Conservation (phyloP, 495 filamentous ascomycete genomes). For the Sordaria brevicollis region DNA sequence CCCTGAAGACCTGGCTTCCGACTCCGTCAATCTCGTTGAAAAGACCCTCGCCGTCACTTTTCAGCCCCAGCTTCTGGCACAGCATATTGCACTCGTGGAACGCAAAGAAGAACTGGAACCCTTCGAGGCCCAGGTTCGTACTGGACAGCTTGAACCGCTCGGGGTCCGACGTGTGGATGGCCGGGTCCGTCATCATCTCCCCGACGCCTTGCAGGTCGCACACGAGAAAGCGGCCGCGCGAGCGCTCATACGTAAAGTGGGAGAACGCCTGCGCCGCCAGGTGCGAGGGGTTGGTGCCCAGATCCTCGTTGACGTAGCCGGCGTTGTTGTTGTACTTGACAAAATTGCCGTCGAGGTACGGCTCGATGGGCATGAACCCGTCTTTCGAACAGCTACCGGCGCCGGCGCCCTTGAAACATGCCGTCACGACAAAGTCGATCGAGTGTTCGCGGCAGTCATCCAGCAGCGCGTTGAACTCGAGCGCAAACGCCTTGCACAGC, state of each 20-base stretch:
- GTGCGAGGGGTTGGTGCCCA: constrained; percentile 10
- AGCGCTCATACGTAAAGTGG: constrained; percentile 34
- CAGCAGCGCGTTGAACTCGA: constrained; percentile 28
- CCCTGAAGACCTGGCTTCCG: constrained; percentile 12
- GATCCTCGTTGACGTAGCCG: constrained; percentile 22
- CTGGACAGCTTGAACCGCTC: constrained; percentile 19
- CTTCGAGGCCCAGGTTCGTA: constrained; percentile 19
- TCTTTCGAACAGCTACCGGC: neutral
- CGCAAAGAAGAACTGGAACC: constrained; percentile 29
- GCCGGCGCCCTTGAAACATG: constrained; percentile 13
- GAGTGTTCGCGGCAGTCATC: constrained; percentile 1
- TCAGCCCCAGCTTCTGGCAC: constrained; percentile 29
- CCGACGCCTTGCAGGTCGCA: constrained; percentile 27
- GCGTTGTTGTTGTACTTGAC: constrained; percentile 32
- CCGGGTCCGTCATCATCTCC: constrained; percentile 25
- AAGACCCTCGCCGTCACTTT: constrained; percentile 6
- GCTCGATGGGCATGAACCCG: constrained; percentile 21
- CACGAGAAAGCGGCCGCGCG: constrained; percentile 22
- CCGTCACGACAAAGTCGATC: constrained; percentile 27
- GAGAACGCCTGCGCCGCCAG: constrained; percentile 29
- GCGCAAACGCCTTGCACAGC: constrained; percentile 29
- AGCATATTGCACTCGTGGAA: constrained; percentile 28
- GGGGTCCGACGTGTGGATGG: constrained; percentile 22
- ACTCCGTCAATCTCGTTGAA: constrained; percentile 8
- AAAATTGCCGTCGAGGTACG: constrained; percentile 23